Conservation (phyloP, 2,329 filamentous ascomycete genomes). For the Venturia oleaginea region DNA sequence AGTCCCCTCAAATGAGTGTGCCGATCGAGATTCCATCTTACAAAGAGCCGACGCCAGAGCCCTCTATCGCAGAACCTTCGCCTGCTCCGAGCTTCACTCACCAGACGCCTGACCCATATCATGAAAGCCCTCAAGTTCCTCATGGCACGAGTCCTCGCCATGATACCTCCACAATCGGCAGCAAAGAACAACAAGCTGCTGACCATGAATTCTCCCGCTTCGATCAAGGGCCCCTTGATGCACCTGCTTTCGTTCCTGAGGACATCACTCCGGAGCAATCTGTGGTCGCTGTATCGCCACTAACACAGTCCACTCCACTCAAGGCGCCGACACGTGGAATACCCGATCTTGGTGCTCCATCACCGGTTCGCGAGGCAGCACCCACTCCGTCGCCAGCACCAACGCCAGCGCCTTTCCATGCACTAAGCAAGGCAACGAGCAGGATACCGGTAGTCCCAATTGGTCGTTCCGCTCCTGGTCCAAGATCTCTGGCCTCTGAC, state of each 20-base stretch:
- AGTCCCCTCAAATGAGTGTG: conserved; percentile 10
- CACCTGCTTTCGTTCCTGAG: conserved; percentile 69
- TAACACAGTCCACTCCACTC: conserved; percentile 1
- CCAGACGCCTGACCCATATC: conserved; percentile 19
- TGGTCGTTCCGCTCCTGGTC: not conserved
- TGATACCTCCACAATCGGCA: conserved; percentile 50
- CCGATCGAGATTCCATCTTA: conserved; percentile 2
- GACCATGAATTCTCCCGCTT: conserved; percentile 59
- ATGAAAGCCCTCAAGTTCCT: conserved; percentile 31
- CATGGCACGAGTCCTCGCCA: conserved; percentile 32
- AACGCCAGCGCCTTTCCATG: not conserved
- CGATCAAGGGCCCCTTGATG: conserved; percentile 76
- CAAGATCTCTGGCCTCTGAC: conserved; percentile 19
- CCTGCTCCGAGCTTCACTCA: conserved; percentile 6
- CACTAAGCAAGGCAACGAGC: not conserved
- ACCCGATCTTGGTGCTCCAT: not conserved
- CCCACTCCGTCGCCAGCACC: not conserved
- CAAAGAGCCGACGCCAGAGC: conserved; percentile 10
- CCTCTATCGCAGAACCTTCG: conserved; percentile 4
- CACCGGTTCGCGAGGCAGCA: not conserved
- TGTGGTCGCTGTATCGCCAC: conserved; percentile 5
- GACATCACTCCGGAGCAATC: conserved; percentile 20
- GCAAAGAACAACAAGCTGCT: conserved; percentile 49
- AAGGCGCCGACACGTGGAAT: not conserved
- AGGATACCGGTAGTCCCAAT: not conserved